Conservation (phyloP, 2,329 filamentous ascomycete species). For the Leptographium radiaticola region DNA sequence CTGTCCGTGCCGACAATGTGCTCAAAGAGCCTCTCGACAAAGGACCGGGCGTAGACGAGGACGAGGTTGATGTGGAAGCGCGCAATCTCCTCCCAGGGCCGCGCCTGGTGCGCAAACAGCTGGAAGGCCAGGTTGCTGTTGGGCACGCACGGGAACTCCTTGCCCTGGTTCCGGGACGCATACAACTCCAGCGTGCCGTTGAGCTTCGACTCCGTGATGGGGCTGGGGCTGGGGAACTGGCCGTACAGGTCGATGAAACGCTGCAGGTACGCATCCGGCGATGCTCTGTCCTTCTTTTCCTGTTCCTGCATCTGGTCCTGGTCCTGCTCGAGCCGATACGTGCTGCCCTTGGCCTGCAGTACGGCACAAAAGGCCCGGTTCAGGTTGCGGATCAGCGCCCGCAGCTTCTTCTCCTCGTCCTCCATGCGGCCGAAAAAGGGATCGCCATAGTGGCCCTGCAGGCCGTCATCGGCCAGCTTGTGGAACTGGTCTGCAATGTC, state of each 20-base stretch:
- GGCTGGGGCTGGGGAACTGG: constrained; percentile 15
- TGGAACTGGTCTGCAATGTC: constrained; percentile 30
- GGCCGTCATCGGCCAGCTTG: constrained; percentile 28
- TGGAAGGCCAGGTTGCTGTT: constrained; percentile 24
- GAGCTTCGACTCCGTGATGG: constrained; percentile 7
- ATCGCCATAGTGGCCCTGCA: constrained; percentile 38
- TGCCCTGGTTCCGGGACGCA: constrained; percentile 24
- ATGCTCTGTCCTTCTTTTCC: no score
- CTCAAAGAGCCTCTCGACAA: constrained; percentile 23
- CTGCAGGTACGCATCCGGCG: constrained; percentile 14
- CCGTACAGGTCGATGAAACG: constrained; percentile 19
- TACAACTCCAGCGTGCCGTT: constrained; percentile 17
- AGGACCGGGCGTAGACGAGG: constrained; percentile 17
- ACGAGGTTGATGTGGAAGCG: constrained; percentile 21
- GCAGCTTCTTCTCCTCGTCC: neutral
- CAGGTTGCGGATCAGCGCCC: neutral
- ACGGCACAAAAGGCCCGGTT: neutral
- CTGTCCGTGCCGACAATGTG: constrained; percentile 15
- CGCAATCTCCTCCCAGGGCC: constrained; percentile 26
- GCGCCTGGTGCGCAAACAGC: constrained; percentile 25
- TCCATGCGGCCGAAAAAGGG: constrained; percentile 32
- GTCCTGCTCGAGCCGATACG: no score
- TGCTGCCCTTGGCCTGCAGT: neutral
- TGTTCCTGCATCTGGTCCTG: no score
- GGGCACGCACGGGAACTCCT: constrained; percentile 24